Evolutionary conservation across 1,139 yeast genomes (phyloP).

Genomic region (Saccharomyces hybrid): DNA sequence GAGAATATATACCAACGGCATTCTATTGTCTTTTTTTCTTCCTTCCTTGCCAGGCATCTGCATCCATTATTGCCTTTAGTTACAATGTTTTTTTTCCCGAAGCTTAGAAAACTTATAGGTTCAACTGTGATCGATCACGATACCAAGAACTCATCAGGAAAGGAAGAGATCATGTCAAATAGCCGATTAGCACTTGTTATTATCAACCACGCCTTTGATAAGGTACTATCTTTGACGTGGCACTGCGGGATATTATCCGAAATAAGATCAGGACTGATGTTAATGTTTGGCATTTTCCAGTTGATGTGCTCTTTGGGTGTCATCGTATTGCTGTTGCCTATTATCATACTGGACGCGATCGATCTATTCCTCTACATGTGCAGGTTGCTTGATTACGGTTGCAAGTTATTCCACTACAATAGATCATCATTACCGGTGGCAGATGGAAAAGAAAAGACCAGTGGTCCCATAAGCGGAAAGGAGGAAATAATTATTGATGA

Average conservation of each 20-base stretch:
- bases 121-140: background rate
- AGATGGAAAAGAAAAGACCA: background rate
- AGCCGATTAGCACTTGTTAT: background rate
- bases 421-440: background rate
- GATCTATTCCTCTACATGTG: conserved; percentile 5
- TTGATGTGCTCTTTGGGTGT: background rate
- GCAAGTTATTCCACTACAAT: background rate
- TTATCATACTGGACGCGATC: conserved; percentile 7
- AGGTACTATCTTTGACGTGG: background rate
- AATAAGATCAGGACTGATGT: background rate
- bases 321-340: conserved; percentile 6
- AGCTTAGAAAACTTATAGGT: background rate
- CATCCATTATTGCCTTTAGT: background rate
- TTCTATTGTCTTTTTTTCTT: background rate
- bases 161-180: background rate
- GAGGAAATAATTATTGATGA: background rate
- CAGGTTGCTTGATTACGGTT: conserved; percentile 4
- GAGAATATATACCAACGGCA: background rate
- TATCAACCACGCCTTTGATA: background rate
- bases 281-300: conserved; percentile 1
- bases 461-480: background rate
- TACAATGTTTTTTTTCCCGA: background rate
- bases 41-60: background rate
- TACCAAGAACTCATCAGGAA: background rate
- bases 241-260: background rate